These are phyloP conservation scores for Aspergillus udagawae DNA, from an alignment of 2,329 filamentous ascomycete species.

Conservation along the genomic window DNA sequence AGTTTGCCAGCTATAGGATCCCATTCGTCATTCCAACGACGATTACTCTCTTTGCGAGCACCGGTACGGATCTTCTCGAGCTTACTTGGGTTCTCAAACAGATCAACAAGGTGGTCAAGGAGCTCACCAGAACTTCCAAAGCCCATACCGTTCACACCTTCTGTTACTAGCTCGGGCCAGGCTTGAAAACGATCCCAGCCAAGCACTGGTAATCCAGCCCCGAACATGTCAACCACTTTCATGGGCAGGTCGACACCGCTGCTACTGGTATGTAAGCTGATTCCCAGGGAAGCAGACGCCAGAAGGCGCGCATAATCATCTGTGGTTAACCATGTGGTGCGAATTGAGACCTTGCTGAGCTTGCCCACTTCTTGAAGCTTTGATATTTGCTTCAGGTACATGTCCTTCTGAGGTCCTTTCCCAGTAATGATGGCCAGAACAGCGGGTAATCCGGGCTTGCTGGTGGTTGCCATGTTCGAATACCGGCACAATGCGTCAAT, in stretches of 20 bases:
- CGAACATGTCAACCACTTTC: slow-evolving; percentile 99
- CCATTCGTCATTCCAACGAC: slow-evolving; percentile 93
- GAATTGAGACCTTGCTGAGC: slow-evolving; percentile 66
- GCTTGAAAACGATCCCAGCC: slow-evolving; percentile 84
- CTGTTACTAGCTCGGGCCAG: slow-evolving; percentile 84
- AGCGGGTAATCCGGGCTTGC: slow-evolving; percentile 51
- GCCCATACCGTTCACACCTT: slow-evolving; percentile 79
- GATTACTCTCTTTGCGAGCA: slow-evolving; percentile 67
- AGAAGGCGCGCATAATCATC: slow-evolving; percentile 81
- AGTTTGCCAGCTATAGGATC: slow-evolving; percentile 72
- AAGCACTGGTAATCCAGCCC: slow-evolving; percentile 82
- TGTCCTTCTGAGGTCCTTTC: slow-evolving; percentile 77
- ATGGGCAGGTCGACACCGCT: slow-evolving; percentile 95
- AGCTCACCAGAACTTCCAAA: slow-evolving; percentile 72
- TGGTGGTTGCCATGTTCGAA: slow-evolving; percentile 50
- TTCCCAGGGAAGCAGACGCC: slow-evolving; percentile 79
- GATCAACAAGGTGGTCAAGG: slow-evolving; percentile 55
- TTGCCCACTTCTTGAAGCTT: slow-evolving; percentile 58
- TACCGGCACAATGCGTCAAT: slow-evolving; percentile 78
- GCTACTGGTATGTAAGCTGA: slow-evolving; percentile 88
- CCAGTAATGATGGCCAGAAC: slow-evolving; percentile 92
- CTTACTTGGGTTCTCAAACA: slow-evolving; percentile 59
- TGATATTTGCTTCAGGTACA: slow-evolving; percentile 66
- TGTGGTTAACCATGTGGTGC: slow-evolving; percentile 80
- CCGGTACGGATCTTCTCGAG: slow-evolving; percentile 62